phyloP scores from a whole-genome alignment of 1,284 basidiomycete genomes.

The Ustilago tritici region DNA sequence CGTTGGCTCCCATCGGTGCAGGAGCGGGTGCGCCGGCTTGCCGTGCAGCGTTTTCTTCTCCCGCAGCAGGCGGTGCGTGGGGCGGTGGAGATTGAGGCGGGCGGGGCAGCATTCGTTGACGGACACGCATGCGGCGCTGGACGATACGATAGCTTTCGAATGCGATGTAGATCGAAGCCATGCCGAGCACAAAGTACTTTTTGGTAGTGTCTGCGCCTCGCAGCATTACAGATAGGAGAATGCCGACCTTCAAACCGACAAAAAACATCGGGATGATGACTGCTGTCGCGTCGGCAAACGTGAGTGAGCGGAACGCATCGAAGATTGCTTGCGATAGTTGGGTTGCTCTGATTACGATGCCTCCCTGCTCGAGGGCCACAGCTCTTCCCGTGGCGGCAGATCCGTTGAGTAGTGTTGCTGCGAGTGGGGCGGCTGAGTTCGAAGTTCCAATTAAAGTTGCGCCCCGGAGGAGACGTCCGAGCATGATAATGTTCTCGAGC shows the following conservation, averaged over 20 bases:
- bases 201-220: constrained; percentile 45
- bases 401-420: not conserved
- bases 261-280: constrained; percentile 51
- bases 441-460: not conserved
- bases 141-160: constrained; percentile 49
- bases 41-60: not conserved
- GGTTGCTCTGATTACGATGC: not conserved
- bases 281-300: constrained; percentile 26
- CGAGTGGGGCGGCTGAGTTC: not conserved
- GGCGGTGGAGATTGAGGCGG: not conserved
- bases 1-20: constrained; percentile 25
- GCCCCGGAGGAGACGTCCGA: constrained; percentile 19
- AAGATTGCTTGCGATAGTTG: not conserved
- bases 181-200: constrained; percentile 37
- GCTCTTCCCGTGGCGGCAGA: constrained; percentile 1
- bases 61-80: not conserved
- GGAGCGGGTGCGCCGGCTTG: not conserved
- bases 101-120: constrained; percentile 16
- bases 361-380: constrained; percentile 18
- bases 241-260: constrained; percentile 49
- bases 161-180: constrained; percentile 39
- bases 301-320: constrained; percentile 16
- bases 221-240: constrained; percentile 54
- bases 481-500: constrained; percentile 38
- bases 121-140: constrained; percentile 28